Conservation (phyloP, 169 alveolate genomes). For the Eimeria brunetti region DNA sequence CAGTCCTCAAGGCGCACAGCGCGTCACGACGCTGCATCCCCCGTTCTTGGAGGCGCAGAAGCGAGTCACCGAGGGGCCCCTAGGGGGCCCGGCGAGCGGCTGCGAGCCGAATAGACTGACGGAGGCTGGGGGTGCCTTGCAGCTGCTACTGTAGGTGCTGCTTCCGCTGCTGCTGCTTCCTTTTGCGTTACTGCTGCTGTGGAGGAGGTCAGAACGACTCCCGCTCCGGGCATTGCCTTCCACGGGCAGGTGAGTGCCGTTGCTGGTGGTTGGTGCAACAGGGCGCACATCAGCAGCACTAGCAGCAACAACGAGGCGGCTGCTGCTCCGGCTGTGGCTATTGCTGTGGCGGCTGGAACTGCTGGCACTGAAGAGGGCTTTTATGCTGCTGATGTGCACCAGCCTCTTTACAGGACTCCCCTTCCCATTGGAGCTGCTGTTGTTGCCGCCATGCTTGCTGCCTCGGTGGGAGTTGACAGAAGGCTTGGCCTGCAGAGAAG, state of each 20-base stretch:
- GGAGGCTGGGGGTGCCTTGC: conserved; percentile 40
- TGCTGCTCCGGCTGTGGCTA: conserved; percentile 32
- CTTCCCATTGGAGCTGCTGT: conserved; percentile 19
- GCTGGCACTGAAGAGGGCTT: conserved; percentile 43
- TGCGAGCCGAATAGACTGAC: conserved; percentile 46
- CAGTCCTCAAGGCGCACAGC: neutral
- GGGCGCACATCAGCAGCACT: conserved; percentile 1
- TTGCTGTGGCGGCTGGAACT: conserved; percentile 1
- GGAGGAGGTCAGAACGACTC: conserved; percentile 22
- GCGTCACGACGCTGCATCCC: conserved; percentile 33
- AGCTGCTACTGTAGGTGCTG: conserved; percentile 45
- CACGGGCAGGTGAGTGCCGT: neutral
- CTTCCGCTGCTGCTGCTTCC: neutral
- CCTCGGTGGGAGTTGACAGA: neutral
- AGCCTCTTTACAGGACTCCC: conserved; percentile 39
- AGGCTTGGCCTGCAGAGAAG: conserved; percentile 6
- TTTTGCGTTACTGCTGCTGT: conserved; percentile 12
- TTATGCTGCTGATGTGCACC: conserved; percentile 45
- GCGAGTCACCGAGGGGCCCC: conserved; percentile 62
- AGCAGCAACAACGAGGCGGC: neutral
- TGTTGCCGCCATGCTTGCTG: neutral
- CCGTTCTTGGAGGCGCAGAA: conserved; percentile 42
- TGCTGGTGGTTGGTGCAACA: conserved; percentile 39
- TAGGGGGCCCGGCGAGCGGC: neutral
- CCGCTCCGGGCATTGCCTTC: conserved; percentile 8